Conservation (phyloP, 2,329 filamentous ascomycete species). For the Neodidymelliopsis sp. region DNA sequence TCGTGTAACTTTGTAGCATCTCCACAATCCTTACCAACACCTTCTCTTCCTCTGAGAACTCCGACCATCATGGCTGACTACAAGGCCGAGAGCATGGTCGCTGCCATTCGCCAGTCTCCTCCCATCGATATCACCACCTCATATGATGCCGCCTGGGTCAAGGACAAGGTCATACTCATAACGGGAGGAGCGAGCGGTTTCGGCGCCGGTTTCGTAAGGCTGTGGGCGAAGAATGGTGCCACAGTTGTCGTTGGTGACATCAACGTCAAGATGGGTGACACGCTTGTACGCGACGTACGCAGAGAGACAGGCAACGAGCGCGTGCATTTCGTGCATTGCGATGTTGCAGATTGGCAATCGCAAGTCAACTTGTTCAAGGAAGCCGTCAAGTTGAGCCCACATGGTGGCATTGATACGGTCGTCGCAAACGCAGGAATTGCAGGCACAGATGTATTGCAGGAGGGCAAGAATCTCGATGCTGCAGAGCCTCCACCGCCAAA, state of each 20-base stretch:
- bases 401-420: constrained; percentile 66
- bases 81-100: constrained; percentile 28
- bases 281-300: constrained; percentile 62
- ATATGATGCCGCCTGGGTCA: constrained; percentile 48
- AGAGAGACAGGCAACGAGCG: constrained; percentile 51
- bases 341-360: constrained; percentile 70
- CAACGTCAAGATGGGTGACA: constrained; percentile 61
- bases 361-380: constrained; percentile 70
- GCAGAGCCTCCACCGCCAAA: constrained; percentile 59
- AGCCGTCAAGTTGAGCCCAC: constrained; percentile 62
- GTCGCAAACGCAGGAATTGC: constrained; percentile 73
- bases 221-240: constrained; percentile 55
- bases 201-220: constrained; percentile 48
- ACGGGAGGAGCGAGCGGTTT: constrained; percentile 52
- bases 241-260: constrained; percentile 71
- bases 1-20: not conserved
- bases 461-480: constrained; percentile 53
- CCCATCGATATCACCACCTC: constrained; percentile 47
- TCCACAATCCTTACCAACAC: not conserved
- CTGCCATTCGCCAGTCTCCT: constrained; percentile 46
- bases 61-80: constrained; percentile 31
- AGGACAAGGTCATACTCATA: constrained; percentile 48
- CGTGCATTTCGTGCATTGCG: constrained; percentile 66
- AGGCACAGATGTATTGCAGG: constrained; percentile 56
- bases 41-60: not conserved